phyloP scores from a whole-genome alignment of 352 stramenopile species.

The Pythium catenulatum region DNA sequence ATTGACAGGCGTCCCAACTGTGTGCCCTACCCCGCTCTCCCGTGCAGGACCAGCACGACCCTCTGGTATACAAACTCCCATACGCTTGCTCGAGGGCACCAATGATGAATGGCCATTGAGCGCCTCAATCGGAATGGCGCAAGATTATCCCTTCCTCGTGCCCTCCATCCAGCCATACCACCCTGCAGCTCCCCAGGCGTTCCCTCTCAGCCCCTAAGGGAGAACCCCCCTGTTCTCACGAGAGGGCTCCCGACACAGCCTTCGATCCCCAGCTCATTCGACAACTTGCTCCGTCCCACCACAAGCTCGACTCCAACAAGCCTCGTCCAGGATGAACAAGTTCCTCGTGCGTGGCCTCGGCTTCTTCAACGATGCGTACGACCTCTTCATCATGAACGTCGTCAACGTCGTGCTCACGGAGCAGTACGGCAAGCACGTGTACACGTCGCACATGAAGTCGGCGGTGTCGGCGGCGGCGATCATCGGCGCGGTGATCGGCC shows the following conservation, averaged over 20 bases:
- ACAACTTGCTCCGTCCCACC: constrained; percentile 44
- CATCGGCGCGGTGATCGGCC: constrained; percentile 64
- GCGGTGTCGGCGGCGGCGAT: constrained; percentile 63
- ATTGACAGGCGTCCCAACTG: not conserved
- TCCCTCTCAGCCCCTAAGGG: no score
- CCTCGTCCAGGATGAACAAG: constrained; percentile 61
- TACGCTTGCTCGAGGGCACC: no score
- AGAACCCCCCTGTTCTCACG: no score
- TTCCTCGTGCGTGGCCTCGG: constrained; percentile 68
- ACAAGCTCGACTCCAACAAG: not conserved
- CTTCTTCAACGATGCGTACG: constrained; percentile 75
- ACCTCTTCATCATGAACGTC: constrained; percentile 76
- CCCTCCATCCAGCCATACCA: no score
- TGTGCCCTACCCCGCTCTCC: not conserved
- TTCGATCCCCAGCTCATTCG: no score
- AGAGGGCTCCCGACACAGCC: no score
- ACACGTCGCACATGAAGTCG: constrained; percentile 65
- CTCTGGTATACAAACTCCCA: not conserved
- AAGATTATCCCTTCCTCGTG: no score
- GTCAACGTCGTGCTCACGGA: constrained; percentile 72
- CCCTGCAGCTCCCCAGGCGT: no score
- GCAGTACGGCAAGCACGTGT: constrained; percentile 65
- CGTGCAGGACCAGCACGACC: no score
- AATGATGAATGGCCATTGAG: no score
- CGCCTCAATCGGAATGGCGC: no score